Base-by-base conservation (phyloP, 352 stramenopile species). In the Phytophthora nicotianae region DNA sequence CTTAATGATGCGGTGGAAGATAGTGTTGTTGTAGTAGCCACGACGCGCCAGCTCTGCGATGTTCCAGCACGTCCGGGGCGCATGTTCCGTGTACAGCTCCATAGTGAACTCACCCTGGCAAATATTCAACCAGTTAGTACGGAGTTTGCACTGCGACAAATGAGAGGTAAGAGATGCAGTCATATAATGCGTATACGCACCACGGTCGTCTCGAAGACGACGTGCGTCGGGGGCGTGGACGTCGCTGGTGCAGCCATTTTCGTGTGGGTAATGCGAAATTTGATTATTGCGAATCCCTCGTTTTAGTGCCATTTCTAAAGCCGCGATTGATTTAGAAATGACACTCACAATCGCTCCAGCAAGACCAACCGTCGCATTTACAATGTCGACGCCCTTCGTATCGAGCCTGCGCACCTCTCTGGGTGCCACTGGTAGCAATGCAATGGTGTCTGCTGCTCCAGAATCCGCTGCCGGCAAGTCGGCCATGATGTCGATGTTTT, bases 1-100 rank as follows among this genome's bases (percentile, higher is more conserved):
- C 70, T 87, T 95, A 70, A 99, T 98, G 61, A 99, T 89, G 61
- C 95, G 83, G 70, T 98, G 96, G 70, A 98, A 98, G 53, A 97
- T 94, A 13, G 90, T 97, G 58, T 95, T 97, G 79, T 98, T 94
- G 76, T 98, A 98, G 77, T 98, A 98, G 16, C 95, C 96, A 23
- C 86, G 85, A 21, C 93, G 79, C 48, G 93, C 88, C 47, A 98
- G 81, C 65, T 97, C 88, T 6, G 79, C 75, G 37, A 98, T 86
- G 77, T 98, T 98, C 75, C 95, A 90, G 77, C 95, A 98, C 23
- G 89, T 96, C 47, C 86, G 83, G 2, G 95, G 95, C 16, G 95
- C 91, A 72, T 98, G 90, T 45, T 97, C 79, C 55, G 81, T 90
- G 82, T 98, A 98, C 24, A 98, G 68, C 72, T 98, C 95, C 58